Conservation (phyloP, 345 rosid species). For the Tarenaya hassleriana region DNA sequence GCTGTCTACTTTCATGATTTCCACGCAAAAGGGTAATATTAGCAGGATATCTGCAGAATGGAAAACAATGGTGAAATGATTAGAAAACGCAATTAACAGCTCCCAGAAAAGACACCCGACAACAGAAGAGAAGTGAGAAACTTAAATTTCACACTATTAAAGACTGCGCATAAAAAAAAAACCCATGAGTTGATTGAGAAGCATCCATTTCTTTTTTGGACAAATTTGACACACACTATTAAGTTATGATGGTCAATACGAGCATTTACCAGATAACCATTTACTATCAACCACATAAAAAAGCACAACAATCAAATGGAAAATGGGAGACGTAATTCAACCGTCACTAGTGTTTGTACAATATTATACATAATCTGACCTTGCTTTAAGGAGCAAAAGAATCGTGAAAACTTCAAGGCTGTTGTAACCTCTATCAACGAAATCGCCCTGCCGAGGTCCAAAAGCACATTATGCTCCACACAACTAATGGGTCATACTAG, state of each 20-base stretch:
- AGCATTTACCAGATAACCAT: neutral
- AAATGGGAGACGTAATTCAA: slow-evolving; percentile 9
- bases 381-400: slow-evolving; percentile 92
- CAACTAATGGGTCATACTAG: neutral
- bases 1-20: slow-evolving; percentile 98
- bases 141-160: neutral
- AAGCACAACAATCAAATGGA: neutral
- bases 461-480: neutral
- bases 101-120: slow-evolving; percentile 5
- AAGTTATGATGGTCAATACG: slow-evolving; percentile 1
- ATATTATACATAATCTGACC: slow-evolving; percentile 33
- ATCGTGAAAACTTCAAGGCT: slow-evolving; percentile 93
- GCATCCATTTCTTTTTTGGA: neutral
- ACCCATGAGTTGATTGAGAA: slow-evolving; percentile 3
- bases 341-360: neutral
- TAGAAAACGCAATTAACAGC: neutral
- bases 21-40: slow-evolving; percentile 97
- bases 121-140: neutral
- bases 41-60: slow-evolving; percentile 74
- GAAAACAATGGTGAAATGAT: slow-evolving; percentile 1
- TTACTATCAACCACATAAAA: neutral
- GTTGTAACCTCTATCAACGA: slow-evolving; percentile 91
- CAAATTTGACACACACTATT: neutral
- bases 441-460: slow-evolving; percentile 59
- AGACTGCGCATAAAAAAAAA: neutral